Conservation (phyloP, 768 basidiomycete species). For the Austroboletus eburneus region DNA sequence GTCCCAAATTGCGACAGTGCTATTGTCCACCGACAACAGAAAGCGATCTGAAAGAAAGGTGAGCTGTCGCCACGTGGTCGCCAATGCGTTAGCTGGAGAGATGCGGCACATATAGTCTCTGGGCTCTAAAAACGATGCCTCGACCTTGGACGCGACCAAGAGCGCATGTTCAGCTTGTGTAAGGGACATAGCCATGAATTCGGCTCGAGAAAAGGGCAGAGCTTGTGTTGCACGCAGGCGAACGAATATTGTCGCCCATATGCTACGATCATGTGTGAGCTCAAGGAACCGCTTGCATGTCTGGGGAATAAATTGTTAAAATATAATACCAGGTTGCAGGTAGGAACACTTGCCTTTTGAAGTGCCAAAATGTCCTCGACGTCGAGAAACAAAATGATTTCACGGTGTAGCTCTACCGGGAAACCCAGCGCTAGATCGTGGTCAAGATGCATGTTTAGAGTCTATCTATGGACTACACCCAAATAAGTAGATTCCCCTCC, state of each 20-base stretch:
- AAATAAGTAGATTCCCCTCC: no score
- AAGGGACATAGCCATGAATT: constrained; percentile 9
- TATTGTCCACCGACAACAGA: constrained; percentile 14
- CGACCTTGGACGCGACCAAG: constrained; percentile 8
- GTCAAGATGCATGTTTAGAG: no score
- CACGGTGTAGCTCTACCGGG: constrained; percentile 18
- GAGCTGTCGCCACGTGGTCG: constrained; percentile 8
- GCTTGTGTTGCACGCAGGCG: constrained; percentile 12
- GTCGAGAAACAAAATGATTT: constrained; percentile 13
- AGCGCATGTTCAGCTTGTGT: constrained; percentile 14
- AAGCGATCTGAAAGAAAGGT: constrained; percentile 19
- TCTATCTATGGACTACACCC: no score
- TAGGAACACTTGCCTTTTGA: constrained; percentile 9
- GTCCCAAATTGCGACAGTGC: constrained; percentile 16
- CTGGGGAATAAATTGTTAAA: constrained; percentile 10
- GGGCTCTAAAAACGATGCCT: constrained; percentile 15
- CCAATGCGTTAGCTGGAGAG: background rate
- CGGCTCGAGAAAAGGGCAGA: constrained; percentile 12
- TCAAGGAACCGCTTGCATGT: constrained; percentile 21
- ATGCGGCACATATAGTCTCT: constrained; percentile 1
- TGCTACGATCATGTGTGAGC: constrained; percentile 13
- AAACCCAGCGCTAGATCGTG: no score
- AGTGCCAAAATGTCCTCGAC: constrained; percentile 16
- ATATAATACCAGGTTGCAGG: no score
- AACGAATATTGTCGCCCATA: constrained; percentile 20